Conservation (phyloP, 345 rosid species). For the Arabidopsis suecica region DNA sequence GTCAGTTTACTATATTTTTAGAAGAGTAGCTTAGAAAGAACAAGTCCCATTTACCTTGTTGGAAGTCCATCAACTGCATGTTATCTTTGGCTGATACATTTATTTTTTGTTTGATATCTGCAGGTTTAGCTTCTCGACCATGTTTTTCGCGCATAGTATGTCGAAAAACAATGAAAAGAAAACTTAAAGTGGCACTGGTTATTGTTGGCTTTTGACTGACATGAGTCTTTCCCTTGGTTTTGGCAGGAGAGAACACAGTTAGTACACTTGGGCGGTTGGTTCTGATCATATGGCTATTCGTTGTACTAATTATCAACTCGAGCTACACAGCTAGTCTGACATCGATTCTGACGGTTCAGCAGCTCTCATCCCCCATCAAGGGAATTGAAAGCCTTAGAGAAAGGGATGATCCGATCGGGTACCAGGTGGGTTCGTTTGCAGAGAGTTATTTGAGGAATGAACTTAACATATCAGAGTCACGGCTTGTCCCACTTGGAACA, state of each 20-base stretch:
- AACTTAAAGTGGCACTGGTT: slow-evolving; percentile 1
- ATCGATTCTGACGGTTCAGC: slow-evolving; percentile 92
- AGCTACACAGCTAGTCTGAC: slow-evolving; percentile 98
- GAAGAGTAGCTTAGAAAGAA: not conserved
- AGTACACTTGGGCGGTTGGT: slow-evolving; percentile 88
- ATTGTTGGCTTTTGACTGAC: slow-evolving; percentile 39
- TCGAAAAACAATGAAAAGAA: slow-evolving; percentile 27
- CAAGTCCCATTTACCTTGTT: not conserved
- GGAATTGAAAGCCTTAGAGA: slow-evolving; percentile 77
- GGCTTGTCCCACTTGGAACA: slow-evolving; percentile 78
- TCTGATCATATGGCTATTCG: slow-evolving; percentile 89
- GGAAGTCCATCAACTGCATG: not conserved
- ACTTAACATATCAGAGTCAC: slow-evolving; percentile 68
- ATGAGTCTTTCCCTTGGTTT: slow-evolving; percentile 33
- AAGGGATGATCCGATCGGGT: slow-evolving; percentile 74
- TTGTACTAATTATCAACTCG: slow-evolving; percentile 88
- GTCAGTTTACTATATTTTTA: slow-evolving; percentile 49
- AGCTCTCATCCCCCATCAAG: slow-evolving; percentile 75
- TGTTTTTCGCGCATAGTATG: slow-evolving; percentile 95
- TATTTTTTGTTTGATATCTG: slow-evolving; percentile 47
- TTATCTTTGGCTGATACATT: slow-evolving; percentile 35
- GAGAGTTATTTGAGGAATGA: slow-evolving; percentile 76
- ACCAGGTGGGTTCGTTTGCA: slow-evolving; percentile 88
- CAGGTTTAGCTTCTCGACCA: slow-evolving; percentile 98
- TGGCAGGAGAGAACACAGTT: slow-evolving; percentile 81